Conservation (phyloP, 192 early-diverging fungal species). For the Borealophlyctis nickersoniae region DNA sequence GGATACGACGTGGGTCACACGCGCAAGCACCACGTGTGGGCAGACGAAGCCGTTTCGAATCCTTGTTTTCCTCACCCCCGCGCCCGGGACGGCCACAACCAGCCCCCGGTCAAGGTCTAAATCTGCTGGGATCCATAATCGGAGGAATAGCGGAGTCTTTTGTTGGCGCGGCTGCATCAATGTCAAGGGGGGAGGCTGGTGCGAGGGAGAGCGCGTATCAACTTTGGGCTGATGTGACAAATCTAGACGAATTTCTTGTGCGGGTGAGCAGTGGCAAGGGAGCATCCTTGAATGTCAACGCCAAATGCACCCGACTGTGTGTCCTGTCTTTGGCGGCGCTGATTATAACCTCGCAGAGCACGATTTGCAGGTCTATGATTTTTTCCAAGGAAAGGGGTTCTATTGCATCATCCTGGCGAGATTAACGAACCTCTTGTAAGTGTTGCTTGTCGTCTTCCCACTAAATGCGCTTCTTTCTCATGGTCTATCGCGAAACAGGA, state of each 20-base stretch:
- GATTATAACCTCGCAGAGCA: conserved; percentile 5
- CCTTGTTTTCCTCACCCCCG: too few relatives aligned
- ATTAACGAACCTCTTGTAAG: conserved; percentile 75
- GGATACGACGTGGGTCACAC: background rate
- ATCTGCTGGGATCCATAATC: conserved; percentile 4
- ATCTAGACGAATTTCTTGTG: conserved; percentile 73
- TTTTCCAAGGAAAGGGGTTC: conserved; percentile 87
- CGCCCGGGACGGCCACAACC: background rate
- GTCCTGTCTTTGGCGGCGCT: background rate
- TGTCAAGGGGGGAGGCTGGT: background rate
- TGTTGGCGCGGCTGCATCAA: background rate
- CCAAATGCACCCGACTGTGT: background rate
- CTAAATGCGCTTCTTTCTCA: background rate
- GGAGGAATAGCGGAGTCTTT: background rate
- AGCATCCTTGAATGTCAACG: background rate
- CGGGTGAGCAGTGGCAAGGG: conserved; percentile 21
- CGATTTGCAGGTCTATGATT: conserved; percentile 65
- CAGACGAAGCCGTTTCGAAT: too few relatives aligned
- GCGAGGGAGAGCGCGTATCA: conserved; percentile 63
- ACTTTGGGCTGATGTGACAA: conserved; percentile 81
- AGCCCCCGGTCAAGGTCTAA: background rate
- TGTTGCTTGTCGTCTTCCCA: conserved; percentile 22
- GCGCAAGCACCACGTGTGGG: too few relatives aligned
- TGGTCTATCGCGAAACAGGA: conserved; percentile 41
- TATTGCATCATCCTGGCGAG: conserved; percentile 76